Conservation (phyloP, 225 moss, liverwort and hornwort genomes). For the Bryum argenteum region DNA sequence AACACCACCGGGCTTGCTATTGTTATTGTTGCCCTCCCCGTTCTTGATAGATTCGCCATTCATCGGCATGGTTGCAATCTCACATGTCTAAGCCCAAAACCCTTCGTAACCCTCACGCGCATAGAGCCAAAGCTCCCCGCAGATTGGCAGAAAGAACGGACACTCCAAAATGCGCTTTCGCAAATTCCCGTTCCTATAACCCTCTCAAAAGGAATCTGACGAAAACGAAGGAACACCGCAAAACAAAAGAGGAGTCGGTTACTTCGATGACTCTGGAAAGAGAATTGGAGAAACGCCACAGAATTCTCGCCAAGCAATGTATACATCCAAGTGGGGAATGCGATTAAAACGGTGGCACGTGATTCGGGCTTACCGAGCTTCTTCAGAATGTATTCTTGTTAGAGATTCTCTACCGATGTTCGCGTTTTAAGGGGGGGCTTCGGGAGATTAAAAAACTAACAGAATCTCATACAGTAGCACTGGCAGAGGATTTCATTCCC, state of each 20-base stretch:
- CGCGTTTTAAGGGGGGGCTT: background rate
- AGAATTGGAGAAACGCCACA: background rate
- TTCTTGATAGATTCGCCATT: slow-evolving; percentile 35
- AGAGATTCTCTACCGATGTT: too few species aligned
- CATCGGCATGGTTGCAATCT: slow-evolving; percentile 44
- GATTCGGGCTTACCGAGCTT: too few species aligned
- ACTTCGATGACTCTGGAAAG: background rate
- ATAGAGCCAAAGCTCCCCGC: background rate
- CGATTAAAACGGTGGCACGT: too few species aligned
- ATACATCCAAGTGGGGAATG: too few species aligned
- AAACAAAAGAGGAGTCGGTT: background rate
- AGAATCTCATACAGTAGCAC: background rate
- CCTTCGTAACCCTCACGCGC: slow-evolving; percentile 22
- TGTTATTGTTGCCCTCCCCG: slow-evolving; percentile 33
- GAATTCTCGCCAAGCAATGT: too few species aligned
- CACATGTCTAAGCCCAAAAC: slow-evolving; percentile 40
- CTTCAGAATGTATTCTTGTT: too few species aligned
- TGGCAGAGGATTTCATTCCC: background rate
- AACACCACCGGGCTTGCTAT: slow-evolving; percentile 24
- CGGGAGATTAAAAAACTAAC: background rate
- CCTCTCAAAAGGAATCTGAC: background rate
- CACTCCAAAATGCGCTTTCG: background rate
- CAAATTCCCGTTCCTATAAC: background rate
- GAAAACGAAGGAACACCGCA: background rate
- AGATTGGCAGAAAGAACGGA: background rate